Conservation (phyloP, 345 rosid species). For the Eucalyptus albens region DNA sequence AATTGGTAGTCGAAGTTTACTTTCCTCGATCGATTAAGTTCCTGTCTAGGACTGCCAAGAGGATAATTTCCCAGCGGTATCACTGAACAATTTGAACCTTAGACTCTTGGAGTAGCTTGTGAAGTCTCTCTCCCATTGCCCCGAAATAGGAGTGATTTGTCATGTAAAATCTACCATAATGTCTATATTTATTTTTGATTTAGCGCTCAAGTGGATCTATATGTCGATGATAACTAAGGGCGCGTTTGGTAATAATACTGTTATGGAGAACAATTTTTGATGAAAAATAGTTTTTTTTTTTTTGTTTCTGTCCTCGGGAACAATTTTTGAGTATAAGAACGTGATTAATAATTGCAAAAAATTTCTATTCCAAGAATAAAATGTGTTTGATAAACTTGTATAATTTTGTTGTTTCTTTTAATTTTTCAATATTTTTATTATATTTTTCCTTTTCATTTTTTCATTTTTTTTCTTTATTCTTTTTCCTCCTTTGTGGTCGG, state of each 20-base stretch:
- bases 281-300: too few species aligned
- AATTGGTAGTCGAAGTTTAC: too few species aligned
- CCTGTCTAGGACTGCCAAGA: too few species aligned
- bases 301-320: accelerated
- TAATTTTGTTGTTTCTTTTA: too few species aligned
- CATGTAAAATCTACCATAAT: not conserved
- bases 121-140: not conserved
- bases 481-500: too few species aligned
- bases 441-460: too few species aligned
- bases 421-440: too few species aligned
- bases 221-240: not conserved
- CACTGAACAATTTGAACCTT: not conserved
- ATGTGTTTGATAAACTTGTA: accelerated
- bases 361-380: too few species aligned
- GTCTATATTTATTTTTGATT: not conserved
- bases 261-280: accelerated
- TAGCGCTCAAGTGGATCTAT: not conserved
- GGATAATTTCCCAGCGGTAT: not conserved
- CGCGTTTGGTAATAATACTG: accelerated
- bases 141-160: not conserved
- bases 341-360: accelerated
- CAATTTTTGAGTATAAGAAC: too few species aligned
- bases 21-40: too few species aligned
- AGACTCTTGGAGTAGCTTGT: not conserved
- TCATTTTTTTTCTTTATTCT: too few species aligned